Base-by-base conservation (phyloP, 2,329 filamentous ascomycete genomes). In the Penicillium sp. region DNA sequence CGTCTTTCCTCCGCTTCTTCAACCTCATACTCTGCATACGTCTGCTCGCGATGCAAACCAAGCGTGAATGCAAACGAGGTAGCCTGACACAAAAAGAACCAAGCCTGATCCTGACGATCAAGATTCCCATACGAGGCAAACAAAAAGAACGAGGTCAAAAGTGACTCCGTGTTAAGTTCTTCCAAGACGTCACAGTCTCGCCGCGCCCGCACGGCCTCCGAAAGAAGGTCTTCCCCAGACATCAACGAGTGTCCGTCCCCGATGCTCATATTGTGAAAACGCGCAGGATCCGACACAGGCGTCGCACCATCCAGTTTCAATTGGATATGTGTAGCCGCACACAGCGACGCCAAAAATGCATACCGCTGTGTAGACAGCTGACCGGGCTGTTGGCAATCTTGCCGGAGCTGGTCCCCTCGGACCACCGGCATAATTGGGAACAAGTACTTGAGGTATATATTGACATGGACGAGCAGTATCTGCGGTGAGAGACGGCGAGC, bases 31-130 rank as follows among this genome's bases (percentile, higher is more conserved):
- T 69, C 65, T 41, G 80, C 63, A 67, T 90, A 91, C 2, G 70
- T 73, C 2, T 70, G 64, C 59, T 79, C 77, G 11, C 76, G 75
- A 57, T 78, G 73, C 43, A 79, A 67, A 0, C 70, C 70, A 30
- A 79, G 64, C 1, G 73, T 72, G 49, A 77, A 75, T 6, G 72
- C 73, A 71, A 93, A 78, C 6, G 89, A 91, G 1, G 85, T 87
- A 6, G 88, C 88, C 72, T 94, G 89, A 26, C 89, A 85, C 10
- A 93, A 77, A 69, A 90, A 85, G 67, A 86, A 91, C 89, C 89
- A 93, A 1, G 88, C 89, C 70, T 86, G 86, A 59, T 88, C 85
- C 69, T 91, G 88, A 69, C 86, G 80, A 59, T 91, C 88, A 44
- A 90, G 76, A 36, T 84, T 87, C 58, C 88, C 87, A 69, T 88